phyloP scores from a whole-genome alignment of 371 early-diverging fungal species.

The Mucor irregularis region DNA sequence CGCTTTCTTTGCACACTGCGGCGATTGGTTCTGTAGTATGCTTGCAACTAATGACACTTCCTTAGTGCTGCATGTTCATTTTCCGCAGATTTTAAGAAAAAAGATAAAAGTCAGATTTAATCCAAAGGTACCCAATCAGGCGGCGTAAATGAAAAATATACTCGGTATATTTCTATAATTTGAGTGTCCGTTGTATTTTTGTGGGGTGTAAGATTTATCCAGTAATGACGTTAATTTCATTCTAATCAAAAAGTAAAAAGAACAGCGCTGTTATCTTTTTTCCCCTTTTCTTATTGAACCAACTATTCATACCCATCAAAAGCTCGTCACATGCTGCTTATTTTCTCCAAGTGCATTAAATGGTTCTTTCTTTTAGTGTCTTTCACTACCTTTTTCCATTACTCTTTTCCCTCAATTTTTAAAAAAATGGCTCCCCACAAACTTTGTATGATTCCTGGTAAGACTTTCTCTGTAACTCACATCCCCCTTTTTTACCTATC shows the following conservation, averaged over 20 bases:
- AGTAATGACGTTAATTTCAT: background rate
- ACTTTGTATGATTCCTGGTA: constrained; percentile 92
- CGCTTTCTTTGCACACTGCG: too few species aligned
- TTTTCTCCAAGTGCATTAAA: constrained; percentile 14
- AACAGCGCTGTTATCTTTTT: constrained; percentile 11
- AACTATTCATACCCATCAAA: constrained; percentile 8
- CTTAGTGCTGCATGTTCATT: too few species aligned
- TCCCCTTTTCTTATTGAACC: background rate
- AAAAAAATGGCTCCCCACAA: constrained; percentile 51
- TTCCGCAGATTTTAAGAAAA: too few species aligned
- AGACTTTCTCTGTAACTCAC: background rate
- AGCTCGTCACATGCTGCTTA: constrained; percentile 15
- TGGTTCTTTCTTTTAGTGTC: constrained; percentile 2
- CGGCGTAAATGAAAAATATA: too few species aligned
- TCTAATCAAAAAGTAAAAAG: too few species aligned
- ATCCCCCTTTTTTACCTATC: background rate
- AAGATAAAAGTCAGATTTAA: too few species aligned
- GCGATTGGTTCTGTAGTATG: too few species aligned
- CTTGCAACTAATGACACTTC: too few species aligned
- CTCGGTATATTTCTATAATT: too few species aligned
- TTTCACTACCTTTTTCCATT: background rate
- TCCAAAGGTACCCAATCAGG: too few species aligned
- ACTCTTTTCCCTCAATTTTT: constrained; percentile 2
- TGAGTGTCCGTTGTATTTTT: too few species aligned
- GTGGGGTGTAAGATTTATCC: too few species aligned